Base-by-base conservation (phyloP, 2,329 filamentous ascomycete genomes). In the Aspergillus hortae region DNA sequence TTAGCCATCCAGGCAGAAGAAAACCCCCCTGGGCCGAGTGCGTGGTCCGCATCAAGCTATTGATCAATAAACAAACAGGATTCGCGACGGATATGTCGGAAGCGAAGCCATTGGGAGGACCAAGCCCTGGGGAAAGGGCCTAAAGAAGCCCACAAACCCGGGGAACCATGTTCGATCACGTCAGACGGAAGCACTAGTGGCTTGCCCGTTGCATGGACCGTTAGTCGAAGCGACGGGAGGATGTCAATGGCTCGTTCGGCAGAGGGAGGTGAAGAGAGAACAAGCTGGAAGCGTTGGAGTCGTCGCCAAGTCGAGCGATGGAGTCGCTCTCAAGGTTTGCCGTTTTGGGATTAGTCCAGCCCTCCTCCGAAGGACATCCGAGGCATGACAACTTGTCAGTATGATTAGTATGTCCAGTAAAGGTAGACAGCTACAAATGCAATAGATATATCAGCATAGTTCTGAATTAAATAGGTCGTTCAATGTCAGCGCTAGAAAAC, bases 301-400 rank as follows among this genome's bases (percentile, higher is more conserved):
- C 14, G 11, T 40, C n/a, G 46, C 35, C 46, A 23, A 25, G 35
- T 38, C 44, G 7, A 7, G 40, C 4, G 19, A 38, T 17, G 14
- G 14, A 17, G 35, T 17, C 15, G 17, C 23, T 55, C 25, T 50
- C 50, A 47, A 50, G 38, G 27, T 48, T 53, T 30, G 21, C 47
- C 47, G 3, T 11, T 49, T 53, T 15, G 23, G 44, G 53, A 36
- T 30, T 55, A 53, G 53, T 23, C 33, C 33, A 35, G n/a, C 6
- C 12, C 35, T 38, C 6, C 35, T 11, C 35, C 4, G 6, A 4
- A n/a, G 14, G 4, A 19, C 35, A 38, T 38, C 35, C 27, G 27
- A 30, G 35, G 14, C 11, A n/a, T 3, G 2, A 12, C 10, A 7
- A 4, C 6, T 9, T 4, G 10, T 12, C 33, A 38, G 35, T 38